phyloP scores from a whole-genome alignment of 192 early-diverging fungal genomes.

The Mortierella alpina region DNA sequence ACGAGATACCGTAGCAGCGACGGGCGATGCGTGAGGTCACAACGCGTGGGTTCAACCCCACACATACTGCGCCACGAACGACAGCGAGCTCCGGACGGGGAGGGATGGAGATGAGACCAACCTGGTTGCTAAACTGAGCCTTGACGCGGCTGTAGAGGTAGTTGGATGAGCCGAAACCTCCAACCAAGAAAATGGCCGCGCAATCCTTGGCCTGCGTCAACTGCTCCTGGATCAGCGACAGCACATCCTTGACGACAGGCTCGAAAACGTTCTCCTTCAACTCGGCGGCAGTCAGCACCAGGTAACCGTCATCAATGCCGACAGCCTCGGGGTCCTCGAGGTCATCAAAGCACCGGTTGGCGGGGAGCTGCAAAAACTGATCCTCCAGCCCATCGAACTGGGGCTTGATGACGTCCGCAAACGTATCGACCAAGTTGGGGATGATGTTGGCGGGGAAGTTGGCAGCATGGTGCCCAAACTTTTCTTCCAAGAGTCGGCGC shows the following conservation, averaged over 20 bases:
- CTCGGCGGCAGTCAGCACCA: slow-evolving; percentile 52
- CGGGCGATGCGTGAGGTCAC: slow-evolving; percentile 54
- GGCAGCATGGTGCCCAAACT: slow-evolving; percentile 54
- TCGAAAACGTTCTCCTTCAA: slow-evolving; percentile 62
- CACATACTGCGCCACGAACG: slow-evolving; percentile 61
- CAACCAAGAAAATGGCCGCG: slow-evolving; percentile 63
- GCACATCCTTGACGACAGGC: slow-evolving; percentile 53
- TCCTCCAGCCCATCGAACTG: slow-evolving; percentile 61
- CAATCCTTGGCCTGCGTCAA: slow-evolving; percentile 43
- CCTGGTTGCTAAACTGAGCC: slow-evolving; percentile 33
- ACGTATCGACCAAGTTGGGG: slow-evolving; percentile 55
- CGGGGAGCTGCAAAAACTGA: slow-evolving; percentile 56
- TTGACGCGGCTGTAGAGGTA: slow-evolving; percentile 55
- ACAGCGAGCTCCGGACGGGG: slow-evolving; percentile 60
- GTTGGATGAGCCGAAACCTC: slow-evolving; percentile 63
- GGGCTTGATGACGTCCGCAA: slow-evolving; percentile 59
- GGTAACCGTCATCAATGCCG: slow-evolving; percentile 55
- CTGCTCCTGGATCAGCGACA: slow-evolving; percentile 56
- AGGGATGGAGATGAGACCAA: slow-evolving; percentile 52
- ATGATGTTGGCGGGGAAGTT: slow-evolving; percentile 56
- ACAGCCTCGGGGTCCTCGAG: slow-evolving; percentile 43
- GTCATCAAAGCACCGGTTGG: slow-evolving; percentile 45
- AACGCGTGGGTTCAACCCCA: slow-evolving; percentile 40
- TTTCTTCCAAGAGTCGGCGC: slow-evolving; percentile 46
- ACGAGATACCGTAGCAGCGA: slow-evolving; percentile 57